Percentiles rank a stretch among this genome's conserved stretches.
Evolutionary conservation across 2,329 filamentous ascomycete genomes (phyloP).

Genomic region (Monosporascus cannonballus): DNA sequence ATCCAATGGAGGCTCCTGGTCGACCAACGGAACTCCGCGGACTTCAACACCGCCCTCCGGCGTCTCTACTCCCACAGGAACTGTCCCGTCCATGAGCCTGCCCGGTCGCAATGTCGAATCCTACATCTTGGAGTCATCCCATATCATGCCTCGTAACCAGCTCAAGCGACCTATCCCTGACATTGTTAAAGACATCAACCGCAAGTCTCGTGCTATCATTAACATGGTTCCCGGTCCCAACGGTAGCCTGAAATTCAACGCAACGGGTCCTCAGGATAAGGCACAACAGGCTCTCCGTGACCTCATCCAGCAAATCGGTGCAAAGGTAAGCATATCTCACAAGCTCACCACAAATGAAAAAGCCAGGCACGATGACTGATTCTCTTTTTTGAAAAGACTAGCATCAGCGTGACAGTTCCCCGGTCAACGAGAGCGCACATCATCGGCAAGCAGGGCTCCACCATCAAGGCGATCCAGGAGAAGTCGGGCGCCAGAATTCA

Average conservation of each 20-base stretch:
- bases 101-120: slow-evolving; percentile 78
- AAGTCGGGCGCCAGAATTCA: slow-evolving; percentile 87
- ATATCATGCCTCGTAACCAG: slow-evolving; percentile 70
- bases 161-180: slow-evolving; percentile 82
- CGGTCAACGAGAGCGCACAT: slow-evolving; percentile 80
- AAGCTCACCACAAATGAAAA: no score
- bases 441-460: slow-evolving; percentile 86
- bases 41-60: slow-evolving; percentile 60
- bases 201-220: slow-evolving; percentile 80
- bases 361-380: not conserved
- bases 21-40: slow-evolving; percentile 50
- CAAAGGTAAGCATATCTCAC: slow-evolving; percentile 56
- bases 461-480: slow-evolving; percentile 84
- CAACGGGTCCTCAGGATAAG: slow-evolving; percentile 74
- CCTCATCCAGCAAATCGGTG: slow-evolving; percentile 79
- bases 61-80: slow-evolving; percentile 38
- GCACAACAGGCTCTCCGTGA: slow-evolving; percentile 87
- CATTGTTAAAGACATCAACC: slow-evolving; percentile 86
- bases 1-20: slow-evolving; percentile 47
- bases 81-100: slow-evolving; percentile 59
- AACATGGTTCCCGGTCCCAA: slow-evolving; percentile 68
- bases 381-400: slow-evolving; percentile 28
- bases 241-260: slow-evolving; percentile 74
- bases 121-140: slow-evolving; percentile 65
- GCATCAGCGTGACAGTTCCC: slow-evolving; percentile 74